Base-by-base conservation (phyloP, 176 grass and related monocot species). In the Chrysopogon serrulatus region DNA sequence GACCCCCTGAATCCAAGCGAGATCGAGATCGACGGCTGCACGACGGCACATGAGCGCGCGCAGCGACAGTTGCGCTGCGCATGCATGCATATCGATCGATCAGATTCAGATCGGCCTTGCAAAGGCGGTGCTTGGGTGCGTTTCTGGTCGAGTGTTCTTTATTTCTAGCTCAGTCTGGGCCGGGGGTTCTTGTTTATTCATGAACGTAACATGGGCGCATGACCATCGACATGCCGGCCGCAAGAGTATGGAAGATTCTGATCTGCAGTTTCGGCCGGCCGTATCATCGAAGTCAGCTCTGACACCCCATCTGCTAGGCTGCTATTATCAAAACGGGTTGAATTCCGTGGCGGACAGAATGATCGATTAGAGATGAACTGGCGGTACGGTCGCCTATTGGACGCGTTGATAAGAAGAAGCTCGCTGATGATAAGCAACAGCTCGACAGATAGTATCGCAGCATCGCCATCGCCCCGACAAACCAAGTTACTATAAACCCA, bases 41-140 rank as follows among this genome's bases (percentile, higher is more conserved):
- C 19, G 77, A 17, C 19, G 79, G 72, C 86, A 87, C 72, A 65
- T 87, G 76, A 79, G 64, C 62, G 26, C 23, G 33, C 51, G 72
- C 86, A 87, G 85, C 85, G 82, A 82, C 79, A 82, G 62, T 87
- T 69, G 71, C 79, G 79, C 79, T 17, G 28, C 60, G 60, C 60
- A 64, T 32, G 28, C 28, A 31, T 60, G 54, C 54, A 12, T 60
- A 72, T 42, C 31, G 53, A 51, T 51, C 63, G 16, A 13, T 80
- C 64, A 40, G 56, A 60, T 60, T 37, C 86, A 77, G 86, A 77
- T 87, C 85, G 60, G 61, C 45, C 62, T 24, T 16, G 61, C 28
- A 31, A 5, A 42, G n/a, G n/a, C n/a, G 4, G n/a, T n/a, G n/a
- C n/a, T n/a, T 68, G 65, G 34, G 34, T n/a, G 61, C 14, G 28